Evolutionary conservation across 768 basidiomycete genomes (phyloP).

Genomic region (Amanita polypyramis): DNA sequence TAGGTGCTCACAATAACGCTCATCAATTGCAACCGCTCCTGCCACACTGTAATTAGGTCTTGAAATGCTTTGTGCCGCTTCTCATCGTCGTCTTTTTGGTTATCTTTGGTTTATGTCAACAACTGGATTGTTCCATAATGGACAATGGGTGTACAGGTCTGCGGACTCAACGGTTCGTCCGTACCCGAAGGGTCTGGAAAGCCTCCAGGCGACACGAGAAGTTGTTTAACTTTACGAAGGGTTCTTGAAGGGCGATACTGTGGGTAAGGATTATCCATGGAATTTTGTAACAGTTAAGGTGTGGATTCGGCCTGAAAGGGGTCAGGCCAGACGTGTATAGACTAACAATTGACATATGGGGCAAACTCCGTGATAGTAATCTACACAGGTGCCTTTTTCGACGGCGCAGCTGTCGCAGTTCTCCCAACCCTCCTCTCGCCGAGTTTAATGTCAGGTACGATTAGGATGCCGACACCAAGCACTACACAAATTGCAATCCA

Average conservation of each 20-base stretch:
- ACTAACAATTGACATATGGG: no score
- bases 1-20: neutral
- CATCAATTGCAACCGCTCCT: slow-evolving; percentile 3
- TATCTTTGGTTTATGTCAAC: neutral
- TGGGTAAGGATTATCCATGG: neutral
- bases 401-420: no score
- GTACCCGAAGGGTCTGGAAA: neutral
- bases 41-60: slow-evolving; percentile 3
- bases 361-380: no score
- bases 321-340: no score
- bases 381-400: neutral
- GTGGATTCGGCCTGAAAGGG: no score
- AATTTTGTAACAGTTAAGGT: neutral
- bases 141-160: neutral
- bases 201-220: neutral
- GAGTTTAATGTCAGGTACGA: slow-evolving; percentile 11
- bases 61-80: slow-evolving; percentile 2
- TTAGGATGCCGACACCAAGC: slow-evolving; percentile 11
- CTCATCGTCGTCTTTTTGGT: neutral
- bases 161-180: neutral
- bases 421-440: neutral
- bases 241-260: neutral
- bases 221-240: slow-evolving; percentile 3
- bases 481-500: slow-evolving; percentile 27
- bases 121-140: neutral